phyloP scores from a whole-genome alignment of 2,329 filamentous ascomycete genomes.

The Paraphoma chrysanthemicola region DNA sequence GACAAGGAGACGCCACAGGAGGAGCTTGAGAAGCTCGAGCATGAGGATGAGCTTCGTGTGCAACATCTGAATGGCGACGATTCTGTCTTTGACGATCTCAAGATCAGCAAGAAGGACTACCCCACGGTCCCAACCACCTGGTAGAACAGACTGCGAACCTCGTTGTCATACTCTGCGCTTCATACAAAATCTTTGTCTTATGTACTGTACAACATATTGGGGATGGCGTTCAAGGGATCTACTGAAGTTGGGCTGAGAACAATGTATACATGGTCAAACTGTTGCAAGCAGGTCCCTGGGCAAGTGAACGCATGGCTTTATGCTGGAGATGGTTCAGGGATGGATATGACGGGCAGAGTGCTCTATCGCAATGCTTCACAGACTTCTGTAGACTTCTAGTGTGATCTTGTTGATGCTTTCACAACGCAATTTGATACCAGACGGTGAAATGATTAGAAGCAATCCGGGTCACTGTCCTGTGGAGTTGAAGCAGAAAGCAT shows the following conservation, averaged over 20 bases:
- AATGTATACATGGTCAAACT: neutral
- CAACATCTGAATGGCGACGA: constrained; percentile 61
- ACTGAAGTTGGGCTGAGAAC: neutral
- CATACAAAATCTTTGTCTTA: neutral
- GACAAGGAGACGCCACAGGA: constrained; percentile 69
- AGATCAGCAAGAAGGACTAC: constrained; percentile 67
- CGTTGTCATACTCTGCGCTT: neutral
- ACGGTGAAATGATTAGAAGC: too few relatives aligned
- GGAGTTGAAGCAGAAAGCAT: too few relatives aligned
- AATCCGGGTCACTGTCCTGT: too few relatives aligned
- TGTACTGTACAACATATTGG: neutral
- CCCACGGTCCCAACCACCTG: constrained; percentile 43
- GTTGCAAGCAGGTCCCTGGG: neutral
- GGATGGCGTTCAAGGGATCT: neutral
- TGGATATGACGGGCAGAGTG: too few relatives aligned
- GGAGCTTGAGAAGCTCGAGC: constrained; percentile 76
- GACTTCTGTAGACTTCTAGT: too few relatives aligned
- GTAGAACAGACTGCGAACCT: constrained; percentile 18
- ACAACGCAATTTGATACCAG: too few relatives aligned
- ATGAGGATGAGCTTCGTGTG: constrained; percentile 75
- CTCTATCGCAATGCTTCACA: too few relatives aligned
- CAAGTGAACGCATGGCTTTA: too few relatives aligned
- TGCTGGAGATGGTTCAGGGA: too few relatives aligned
- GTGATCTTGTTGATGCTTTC: too few relatives aligned
- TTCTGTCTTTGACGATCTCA: neutral